These are phyloP conservation scores for Lobosporangium transversale DNA, from an alignment of 192 early-diverging fungal species.

Conservation along the genomic window DNA sequence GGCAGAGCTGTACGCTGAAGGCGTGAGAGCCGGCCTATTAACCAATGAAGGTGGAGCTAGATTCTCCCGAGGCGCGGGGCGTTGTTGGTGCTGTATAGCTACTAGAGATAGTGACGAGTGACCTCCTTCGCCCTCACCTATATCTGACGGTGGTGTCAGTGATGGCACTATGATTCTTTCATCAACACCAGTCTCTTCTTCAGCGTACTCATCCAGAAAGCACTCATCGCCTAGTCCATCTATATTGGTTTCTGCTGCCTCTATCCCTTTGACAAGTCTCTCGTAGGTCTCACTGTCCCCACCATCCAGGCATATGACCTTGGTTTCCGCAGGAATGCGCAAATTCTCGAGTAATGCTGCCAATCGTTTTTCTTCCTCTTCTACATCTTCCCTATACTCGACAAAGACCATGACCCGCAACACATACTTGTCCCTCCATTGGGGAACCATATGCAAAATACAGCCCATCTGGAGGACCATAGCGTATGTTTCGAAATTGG, in stretches of 20 bases:
- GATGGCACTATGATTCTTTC: too few species aligned
- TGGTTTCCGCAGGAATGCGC: conserved; percentile 69
- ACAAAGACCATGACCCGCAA: conserved; percentile 79
- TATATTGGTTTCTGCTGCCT: not conserved
- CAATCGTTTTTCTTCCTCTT: conserved; percentile 67
- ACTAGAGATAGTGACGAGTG: too few species aligned
- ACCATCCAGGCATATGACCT: conserved; percentile 61
- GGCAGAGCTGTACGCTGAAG: not conserved
- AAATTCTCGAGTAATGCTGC: conserved; percentile 65
- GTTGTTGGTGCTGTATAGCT: too few species aligned
- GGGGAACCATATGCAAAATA: conserved; percentile 74
- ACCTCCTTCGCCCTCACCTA: conserved; percentile 1
- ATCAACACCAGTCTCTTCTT: too few species aligned
- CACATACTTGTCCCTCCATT: conserved; percentile 69
- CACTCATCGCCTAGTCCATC: not conserved
- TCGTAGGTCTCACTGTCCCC: conserved; percentile 56
- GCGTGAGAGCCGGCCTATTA: not conserved
- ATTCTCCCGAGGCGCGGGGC: not conserved
- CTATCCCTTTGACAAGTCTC: conserved; percentile 44
- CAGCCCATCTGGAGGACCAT: conserved; percentile 81
- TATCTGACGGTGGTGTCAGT: conserved; percentile 13
- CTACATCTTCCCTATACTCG: conserved; percentile 68
- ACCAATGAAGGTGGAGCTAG: not conserved
- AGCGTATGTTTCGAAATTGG: conserved; percentile 75
- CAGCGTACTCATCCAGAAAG: not conserved